Evolutionary conservation across 352 stramenopile species (phyloP), one percentile per base, ranked within the genome.

Genomic region (Pythium vanterpoolii): DNA sequence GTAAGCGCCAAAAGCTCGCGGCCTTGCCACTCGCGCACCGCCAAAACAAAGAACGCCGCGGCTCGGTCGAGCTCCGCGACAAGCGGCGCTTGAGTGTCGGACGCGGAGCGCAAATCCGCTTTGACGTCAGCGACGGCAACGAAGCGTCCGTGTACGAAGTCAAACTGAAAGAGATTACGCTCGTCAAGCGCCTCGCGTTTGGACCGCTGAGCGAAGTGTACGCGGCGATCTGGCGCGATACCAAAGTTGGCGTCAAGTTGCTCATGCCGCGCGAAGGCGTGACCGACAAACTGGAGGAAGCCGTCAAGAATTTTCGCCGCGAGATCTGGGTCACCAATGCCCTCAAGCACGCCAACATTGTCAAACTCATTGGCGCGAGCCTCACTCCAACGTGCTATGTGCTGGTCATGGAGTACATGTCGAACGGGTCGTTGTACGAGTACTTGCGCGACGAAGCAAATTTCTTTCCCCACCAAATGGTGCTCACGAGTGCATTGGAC

Each of bases 391-490:
- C 64, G 33, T 92, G 83, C 60, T 92, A 92, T 57, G 83, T 92
- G 23, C 74, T 92, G 26, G 77, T 92, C 24, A 92, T 92, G 83
- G 83, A 92, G 63, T 92, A 92, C 65, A 92, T 92, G 83, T 65
- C 83, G 23, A 92, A 92, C 54, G 83, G 83, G 31, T 89, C 80
- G n/a, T 57, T 92, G 11, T 92, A 92, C 67, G 83, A 92, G 16
- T 92, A 90, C 47, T 38, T 92, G 21, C 76, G 83, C 31, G 83
- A 92, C 54, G 64, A 77, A 28, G 79, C 75, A 33, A 92, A 90
- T 49, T 89, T 92, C 30, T 79, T 90, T 47, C 83, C 83, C 0
- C 58, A 74, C 3, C 74, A 79, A 46, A 75, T 92, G 59, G 59
- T 90, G 5, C 60, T 83, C 33, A 89, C 71, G 4, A 79, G 64